These are phyloP conservation scores for Fusarium camptoceras DNA, from an alignment of 2,329 filamentous ascomycete genomes.

Conservation along the genomic window DNA sequence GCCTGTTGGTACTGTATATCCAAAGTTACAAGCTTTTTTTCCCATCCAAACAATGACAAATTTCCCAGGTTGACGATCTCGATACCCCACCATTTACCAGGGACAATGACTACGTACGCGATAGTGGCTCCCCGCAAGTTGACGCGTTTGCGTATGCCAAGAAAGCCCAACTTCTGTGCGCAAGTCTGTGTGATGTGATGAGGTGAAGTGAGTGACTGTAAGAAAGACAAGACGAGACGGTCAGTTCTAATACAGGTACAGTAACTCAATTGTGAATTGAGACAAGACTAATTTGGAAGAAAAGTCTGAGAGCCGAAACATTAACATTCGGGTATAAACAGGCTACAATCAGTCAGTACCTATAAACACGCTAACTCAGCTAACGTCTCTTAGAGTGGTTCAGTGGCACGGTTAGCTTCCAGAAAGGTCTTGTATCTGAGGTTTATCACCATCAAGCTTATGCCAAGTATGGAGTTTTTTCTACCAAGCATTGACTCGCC, in stretches of 20 bases:
- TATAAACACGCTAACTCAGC: slow-evolving; percentile 15
- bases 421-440: neutral
- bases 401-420: slow-evolving; percentile 15
- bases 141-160: slow-evolving; percentile 33
- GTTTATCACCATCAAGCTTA: slow-evolving; percentile 7
- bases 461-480: slow-evolving; percentile 17
- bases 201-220: neutral
- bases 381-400: slow-evolving; percentile 18
- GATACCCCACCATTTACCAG: slow-evolving; percentile 29
- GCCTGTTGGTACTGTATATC: neutral
- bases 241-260: neutral
- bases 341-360: neutral
- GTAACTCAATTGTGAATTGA: neutral
- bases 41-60: slow-evolving; percentile 11
- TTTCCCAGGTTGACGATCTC: slow-evolving; percentile 22
- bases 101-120: neutral
- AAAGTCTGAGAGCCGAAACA: neutral
- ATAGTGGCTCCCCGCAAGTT: slow-evolving; percentile 20
- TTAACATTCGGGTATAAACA: slow-evolving; percentile 12
- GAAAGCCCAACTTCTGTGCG: slow-evolving; percentile 13
- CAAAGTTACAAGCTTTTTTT: neutral
- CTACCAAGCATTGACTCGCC: slow-evolving; percentile 30
- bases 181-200: neutral
- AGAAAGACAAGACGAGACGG: neutral
- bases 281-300: neutral